Evolutionary conservation across 192 early-diverging fungal species (phyloP).

Genomic region (Dissophora globulifera): DNA sequence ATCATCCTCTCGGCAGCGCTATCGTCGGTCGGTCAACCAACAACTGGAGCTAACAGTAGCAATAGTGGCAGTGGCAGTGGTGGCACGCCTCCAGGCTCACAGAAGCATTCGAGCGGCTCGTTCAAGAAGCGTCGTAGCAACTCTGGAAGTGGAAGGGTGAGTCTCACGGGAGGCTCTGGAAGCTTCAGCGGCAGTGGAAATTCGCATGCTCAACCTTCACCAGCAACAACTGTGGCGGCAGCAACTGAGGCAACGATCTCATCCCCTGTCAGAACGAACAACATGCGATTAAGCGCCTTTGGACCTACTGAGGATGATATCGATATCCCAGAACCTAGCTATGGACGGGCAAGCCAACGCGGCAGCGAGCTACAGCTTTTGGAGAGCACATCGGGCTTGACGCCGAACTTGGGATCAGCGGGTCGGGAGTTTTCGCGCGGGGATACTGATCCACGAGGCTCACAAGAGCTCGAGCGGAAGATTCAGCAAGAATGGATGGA

Average conservation of each 20-base stretch:
- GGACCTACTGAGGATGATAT: slow-evolving; percentile 19
- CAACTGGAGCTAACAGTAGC: neutral
- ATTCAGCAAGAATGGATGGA: slow-evolving; percentile 42
- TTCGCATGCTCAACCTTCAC: too few relatives aligned
- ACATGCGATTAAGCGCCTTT: slow-evolving; percentile 32
- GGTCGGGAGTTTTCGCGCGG: slow-evolving; percentile 11
- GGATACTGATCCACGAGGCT: neutral
- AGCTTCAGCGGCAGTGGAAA: neutral
- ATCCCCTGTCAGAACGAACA: too few relatives aligned
- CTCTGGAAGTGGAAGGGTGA: neutral
- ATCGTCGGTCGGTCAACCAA: slow-evolving; percentile 5
- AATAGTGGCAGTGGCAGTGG: slow-evolving; percentile 6
- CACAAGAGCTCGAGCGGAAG: slow-evolving; percentile 15
- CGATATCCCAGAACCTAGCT: neutral
- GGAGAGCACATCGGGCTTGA: neutral
- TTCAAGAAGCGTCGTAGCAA: neutral
- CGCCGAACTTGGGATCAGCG: neutral
- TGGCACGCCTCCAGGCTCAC: neutral
- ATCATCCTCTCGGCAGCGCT: slow-evolving; percentile 15
- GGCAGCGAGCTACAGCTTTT: neutral
- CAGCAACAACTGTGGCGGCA: neutral
- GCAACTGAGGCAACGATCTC: too few relatives aligned
- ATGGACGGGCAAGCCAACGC: neutral
- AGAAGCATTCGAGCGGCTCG: neutral
- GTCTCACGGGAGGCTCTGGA: slow-evolving; percentile 7